A percentile compares a stretch with the other conserved stretches of the same genome.
These are phyloP conservation scores for Pilatotrama ljubarskyi DNA, from an alignment of 768 basidiomycete genomes.

Conservation along the genomic window DNA sequence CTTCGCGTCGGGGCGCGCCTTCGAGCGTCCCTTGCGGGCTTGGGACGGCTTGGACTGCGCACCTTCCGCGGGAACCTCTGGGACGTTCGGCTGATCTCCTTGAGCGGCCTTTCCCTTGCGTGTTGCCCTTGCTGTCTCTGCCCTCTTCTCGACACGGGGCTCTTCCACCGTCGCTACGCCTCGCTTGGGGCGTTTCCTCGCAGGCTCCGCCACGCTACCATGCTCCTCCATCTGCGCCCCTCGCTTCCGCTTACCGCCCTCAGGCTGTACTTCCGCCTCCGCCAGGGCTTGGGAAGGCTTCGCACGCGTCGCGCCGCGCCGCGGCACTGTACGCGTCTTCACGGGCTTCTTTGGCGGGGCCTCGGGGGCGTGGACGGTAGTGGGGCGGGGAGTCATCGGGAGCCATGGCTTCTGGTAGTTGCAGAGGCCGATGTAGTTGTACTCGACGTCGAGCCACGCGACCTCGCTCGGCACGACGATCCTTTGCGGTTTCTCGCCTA, in stretches of 20 bases:
- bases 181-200: neutral
- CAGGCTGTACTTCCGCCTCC: neutral
- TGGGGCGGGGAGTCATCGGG: neutral
- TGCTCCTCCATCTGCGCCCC: neutral
- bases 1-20: neutral
- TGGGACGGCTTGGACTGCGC: neutral
- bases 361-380: neutral
- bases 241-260: neutral
- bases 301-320: neutral
- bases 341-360: neutral
- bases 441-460: slow-evolving; percentile 7
- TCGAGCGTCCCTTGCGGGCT: neutral
- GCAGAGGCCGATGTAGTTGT: neutral
- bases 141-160: neutral
- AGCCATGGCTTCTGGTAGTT: slow-evolving; percentile 1
- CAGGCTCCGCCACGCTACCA: neutral
- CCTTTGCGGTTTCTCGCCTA: slow-evolving; percentile 1
- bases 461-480: neutral
- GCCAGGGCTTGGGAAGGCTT: neutral
- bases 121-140: neutral
- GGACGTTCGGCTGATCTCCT: too few relatives aligned
- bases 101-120: neutral
- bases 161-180: neutral
- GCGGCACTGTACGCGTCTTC: neutral
- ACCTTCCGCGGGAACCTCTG: neutral